phyloP scores from a whole-genome alignment of 2,329 filamentous ascomycete genomes.

The Monosporascus cannonballus region DNA sequence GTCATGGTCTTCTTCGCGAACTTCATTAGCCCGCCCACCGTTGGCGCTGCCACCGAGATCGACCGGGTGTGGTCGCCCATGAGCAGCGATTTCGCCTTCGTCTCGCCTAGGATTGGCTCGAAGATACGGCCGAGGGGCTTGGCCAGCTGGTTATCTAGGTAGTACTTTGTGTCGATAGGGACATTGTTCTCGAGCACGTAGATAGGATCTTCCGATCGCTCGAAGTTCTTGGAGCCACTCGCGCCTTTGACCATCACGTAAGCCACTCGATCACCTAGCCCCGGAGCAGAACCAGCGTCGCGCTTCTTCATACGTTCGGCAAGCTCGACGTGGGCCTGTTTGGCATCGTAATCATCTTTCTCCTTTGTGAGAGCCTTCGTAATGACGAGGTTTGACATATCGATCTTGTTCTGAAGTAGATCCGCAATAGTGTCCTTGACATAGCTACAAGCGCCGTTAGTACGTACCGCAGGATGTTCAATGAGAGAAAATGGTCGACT shows the following conservation, averaged over 20 bases:
- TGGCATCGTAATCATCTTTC: slow-evolving; percentile 82
- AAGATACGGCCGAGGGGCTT: slow-evolving; percentile 95
- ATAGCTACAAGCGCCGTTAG: slow-evolving; percentile 56
- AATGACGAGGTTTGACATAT: slow-evolving; percentile 99
- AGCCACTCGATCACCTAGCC: slow-evolving; percentile 88
- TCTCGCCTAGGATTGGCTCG: slow-evolving; percentile 93
- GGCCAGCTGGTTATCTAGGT: slow-evolving; percentile 94
- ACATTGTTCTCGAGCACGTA: slow-evolving; percentile 97
- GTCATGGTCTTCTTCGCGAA: slow-evolving; percentile 97
- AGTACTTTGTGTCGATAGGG: slow-evolving; percentile 97
- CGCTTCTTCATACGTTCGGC: slow-evolving; percentile 96
- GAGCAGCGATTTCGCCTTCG: slow-evolving; percentile 78
- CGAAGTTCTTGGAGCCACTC: slow-evolving; percentile 87
- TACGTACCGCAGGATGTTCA: slow-evolving; percentile 8
- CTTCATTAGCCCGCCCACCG: slow-evolving; percentile 93
- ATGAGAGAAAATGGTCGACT: slow-evolving; percentile 31
- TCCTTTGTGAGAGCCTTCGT: slow-evolving; percentile 93
- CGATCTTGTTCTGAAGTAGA: slow-evolving; percentile 91
- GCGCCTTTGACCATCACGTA: slow-evolving; percentile 97
- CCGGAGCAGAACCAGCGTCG: slow-evolving; percentile 88
- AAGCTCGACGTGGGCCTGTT: slow-evolving; percentile 94
- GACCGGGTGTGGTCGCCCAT: slow-evolving; percentile 92
- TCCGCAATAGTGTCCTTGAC: slow-evolving; percentile 96
- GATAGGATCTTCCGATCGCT: slow-evolving; percentile 94
- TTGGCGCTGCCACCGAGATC: slow-evolving; percentile 86